Percentiles rank a stretch among this genome's conserved stretches.
These are phyloP conservation scores for Pleurozium schreberi DNA, from an alignment of 225 moss, liverwort and hornwort genomes.

Conservation along the genomic window DNA sequence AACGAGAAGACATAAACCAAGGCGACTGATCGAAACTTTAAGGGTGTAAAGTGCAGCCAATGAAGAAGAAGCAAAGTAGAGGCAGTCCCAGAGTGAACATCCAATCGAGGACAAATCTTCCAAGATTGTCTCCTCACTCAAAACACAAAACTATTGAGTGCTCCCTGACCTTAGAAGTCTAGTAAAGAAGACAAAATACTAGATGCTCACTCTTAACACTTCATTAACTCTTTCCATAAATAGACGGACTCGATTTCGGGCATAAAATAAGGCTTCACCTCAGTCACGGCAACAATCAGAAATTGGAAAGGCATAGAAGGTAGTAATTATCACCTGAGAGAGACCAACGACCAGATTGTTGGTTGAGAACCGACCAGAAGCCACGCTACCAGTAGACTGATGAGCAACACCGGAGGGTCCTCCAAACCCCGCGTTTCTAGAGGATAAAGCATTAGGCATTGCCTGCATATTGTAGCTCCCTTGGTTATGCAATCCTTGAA, in stretches of 20 bases:
- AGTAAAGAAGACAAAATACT: not conserved
- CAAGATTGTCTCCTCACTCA: not conserved
- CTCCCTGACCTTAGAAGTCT: not conserved
- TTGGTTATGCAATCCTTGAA: slow-evolving; percentile 82
- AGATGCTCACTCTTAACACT: not conserved
- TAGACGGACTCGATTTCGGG: not conserved
- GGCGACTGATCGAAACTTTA: not conserved
- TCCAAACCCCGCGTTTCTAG: slow-evolving; percentile 76
- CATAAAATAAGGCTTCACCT: not conserved
- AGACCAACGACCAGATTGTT: slow-evolving; percentile 75
- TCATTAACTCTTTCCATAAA: not conserved
- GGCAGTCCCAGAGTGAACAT: not conserved
- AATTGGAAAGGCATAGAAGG: not conserved
- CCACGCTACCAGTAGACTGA: slow-evolving; percentile 63
- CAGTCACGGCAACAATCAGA: not conserved
- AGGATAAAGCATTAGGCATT: slow-evolving; percentile 73
- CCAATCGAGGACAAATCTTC: not conserved
- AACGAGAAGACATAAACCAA: not conserved
- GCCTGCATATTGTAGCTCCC: slow-evolving; percentile 85
- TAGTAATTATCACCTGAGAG: slow-evolving; percentile 58
- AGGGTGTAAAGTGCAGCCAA: not conserved
- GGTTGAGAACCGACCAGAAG: slow-evolving; percentile 65
- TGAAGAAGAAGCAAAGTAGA: not conserved
- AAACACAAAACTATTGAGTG: not conserved
- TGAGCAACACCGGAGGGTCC: slow-evolving; percentile 79